Base-by-base conservation (phyloP, 768 basidiomycete species). In the Trametes elegans region DNA sequence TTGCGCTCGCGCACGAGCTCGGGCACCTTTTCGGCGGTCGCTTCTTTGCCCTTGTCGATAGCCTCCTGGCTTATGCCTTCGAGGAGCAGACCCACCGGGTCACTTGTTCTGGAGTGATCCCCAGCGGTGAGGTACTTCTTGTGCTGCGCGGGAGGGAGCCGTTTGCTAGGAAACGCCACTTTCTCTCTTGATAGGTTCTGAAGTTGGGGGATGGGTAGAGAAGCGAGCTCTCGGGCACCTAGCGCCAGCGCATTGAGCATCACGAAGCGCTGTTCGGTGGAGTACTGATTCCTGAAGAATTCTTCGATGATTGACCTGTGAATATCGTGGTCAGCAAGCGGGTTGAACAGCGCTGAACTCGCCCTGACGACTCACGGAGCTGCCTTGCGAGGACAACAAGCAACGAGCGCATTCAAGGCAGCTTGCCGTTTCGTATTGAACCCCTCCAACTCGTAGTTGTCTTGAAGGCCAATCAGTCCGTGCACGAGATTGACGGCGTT, bases 241-340 rank as follows among this genome's bases (percentile, higher is more conserved):
- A 94, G 70, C 0, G 90, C 92, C 10, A 99, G 74, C 1, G 93
- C 88, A 57, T 90, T 93, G 19, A 98, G 77, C 61, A 94, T 92
- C 9, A 83, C 81, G 57, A 82, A 89, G 7, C 95, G 86, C 62
- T 98, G 94, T 27, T 85, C 79, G 16, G 83, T 80, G 0, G 97
- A 95, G 70, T 96, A 97, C 60, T 96, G 92, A 43, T 88, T 90
- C 62, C 86, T 86, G 75, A 98, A 99, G 70, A 93, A 95, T 65
- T 97, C 91, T 67, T 96, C 93, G 48, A 92, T 85, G 9, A 98
- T 74, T 29, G 82, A 79, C 3, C 95, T 97, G 65, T n/a, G n/a
- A n/a, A n/a, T 9, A 50, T 10, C 14, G 61, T 7, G 57, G 28
- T 21, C 21, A 48, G 5, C 8, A 31, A 21, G 40, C n/a, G n/a